phyloP scores from a whole-genome alignment of 371 early-diverging fungal genomes.

The Mucor mucedo region DNA sequence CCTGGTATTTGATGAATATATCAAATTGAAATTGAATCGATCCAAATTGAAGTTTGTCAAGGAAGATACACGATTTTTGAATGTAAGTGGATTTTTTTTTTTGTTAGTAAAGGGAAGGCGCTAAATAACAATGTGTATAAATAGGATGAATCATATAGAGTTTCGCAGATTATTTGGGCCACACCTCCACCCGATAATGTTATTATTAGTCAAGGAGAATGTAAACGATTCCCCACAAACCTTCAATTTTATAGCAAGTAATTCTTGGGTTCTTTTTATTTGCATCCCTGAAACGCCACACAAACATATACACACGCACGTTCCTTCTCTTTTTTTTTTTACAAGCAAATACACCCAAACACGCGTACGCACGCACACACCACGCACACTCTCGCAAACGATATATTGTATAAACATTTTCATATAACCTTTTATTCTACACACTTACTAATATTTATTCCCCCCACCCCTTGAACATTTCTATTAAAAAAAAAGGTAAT shows the following conservation, averaged over 20 bases:
- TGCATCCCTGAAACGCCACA: conserved; percentile 2
- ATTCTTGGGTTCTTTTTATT: neutral
- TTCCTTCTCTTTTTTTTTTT: neutral
- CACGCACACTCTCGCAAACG: too few species aligned
- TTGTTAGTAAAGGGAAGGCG: too few species aligned
- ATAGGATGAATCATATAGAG: conserved; percentile 48
- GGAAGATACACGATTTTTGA: conserved; percentile 80
- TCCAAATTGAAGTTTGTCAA: conserved; percentile 77
- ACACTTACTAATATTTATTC: too few species aligned
- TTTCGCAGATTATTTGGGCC: conserved; percentile 55
- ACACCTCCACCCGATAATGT: conserved; percentile 35
- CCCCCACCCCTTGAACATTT: too few species aligned
- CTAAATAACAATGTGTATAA: neutral
- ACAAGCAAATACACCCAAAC: neutral
- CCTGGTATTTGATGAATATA: conserved; percentile 80
- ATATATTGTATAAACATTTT: too few species aligned
- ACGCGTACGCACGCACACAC: too few species aligned
- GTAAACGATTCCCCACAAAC: conserved; percentile 44
- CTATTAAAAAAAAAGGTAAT: too few species aligned
- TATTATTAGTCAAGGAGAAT: conserved; percentile 19
- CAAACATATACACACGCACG: neutral
- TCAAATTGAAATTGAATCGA: conserved; percentile 82
- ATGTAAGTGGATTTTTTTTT: conserved; percentile 42
- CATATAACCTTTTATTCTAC: too few species aligned
- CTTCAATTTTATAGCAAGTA: conserved; percentile 21